Conservation (phyloP, 148 eudicot genomes). For the Cornus suecica region DNA sequence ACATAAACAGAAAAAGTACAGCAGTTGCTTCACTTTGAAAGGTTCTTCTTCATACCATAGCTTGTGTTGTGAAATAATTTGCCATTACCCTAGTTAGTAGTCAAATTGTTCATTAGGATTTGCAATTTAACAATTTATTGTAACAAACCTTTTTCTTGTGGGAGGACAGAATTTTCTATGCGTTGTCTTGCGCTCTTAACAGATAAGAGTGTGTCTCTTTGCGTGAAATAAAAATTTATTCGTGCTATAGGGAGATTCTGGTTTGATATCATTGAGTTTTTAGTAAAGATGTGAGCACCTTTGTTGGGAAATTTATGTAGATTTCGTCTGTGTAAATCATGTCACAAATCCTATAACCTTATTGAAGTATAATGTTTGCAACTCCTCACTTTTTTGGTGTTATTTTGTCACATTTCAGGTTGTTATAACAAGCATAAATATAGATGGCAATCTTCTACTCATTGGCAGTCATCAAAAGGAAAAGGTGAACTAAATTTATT, state of each 20-base stretch:
- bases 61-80: background rate
- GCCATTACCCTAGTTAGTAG: background rate
- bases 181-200: background rate
- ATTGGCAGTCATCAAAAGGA: conserved; percentile 86
- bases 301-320: background rate
- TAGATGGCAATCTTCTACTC: conserved; percentile 68
- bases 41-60: background rate
- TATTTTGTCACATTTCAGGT: conserved; percentile 52
- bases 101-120: background rate
- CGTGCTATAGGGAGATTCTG: background rate
- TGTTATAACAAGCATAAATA: conserved; percentile 85
- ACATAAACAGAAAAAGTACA: background rate
- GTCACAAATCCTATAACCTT: background rate
- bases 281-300: conserved; percentile 1
- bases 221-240: background rate
- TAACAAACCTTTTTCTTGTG: background rate
- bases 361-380: background rate
- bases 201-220: background rate
- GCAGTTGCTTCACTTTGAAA: background rate
- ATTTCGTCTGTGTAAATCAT: background rate
- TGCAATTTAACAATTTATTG: background rate
- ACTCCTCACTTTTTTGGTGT: background rate
- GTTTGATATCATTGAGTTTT: background rate
- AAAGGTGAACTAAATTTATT: conserved; percentile 37
- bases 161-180: background rate